Evolutionary conservation across 2,329 filamentous ascomycete species (phyloP).

Genomic region (Trichoderma sp.): DNA sequence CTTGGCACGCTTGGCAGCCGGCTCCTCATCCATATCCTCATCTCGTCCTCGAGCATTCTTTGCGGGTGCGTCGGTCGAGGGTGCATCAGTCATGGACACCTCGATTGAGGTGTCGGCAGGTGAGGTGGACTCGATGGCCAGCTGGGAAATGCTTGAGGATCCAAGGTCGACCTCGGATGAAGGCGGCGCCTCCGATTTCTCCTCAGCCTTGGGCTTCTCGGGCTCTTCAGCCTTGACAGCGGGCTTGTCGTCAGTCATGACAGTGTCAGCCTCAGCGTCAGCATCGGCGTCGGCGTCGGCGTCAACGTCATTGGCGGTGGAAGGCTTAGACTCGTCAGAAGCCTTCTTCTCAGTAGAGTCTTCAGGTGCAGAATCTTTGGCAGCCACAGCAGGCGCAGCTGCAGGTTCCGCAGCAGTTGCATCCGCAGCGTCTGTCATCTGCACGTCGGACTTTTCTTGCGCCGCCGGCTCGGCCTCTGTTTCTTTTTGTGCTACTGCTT

Average conservation of each 20-base stretch:
- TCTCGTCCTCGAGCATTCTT: conserved; percentile 76
- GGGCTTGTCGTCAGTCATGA: conserved; percentile 30
- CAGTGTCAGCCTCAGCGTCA: conserved; percentile 24
- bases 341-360: not conserved
- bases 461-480: not conserved
- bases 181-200: conserved; percentile 25
- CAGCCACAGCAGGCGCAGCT: not conserved
- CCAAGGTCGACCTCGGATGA: conserved; percentile 37
- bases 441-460: conserved; percentile 23
- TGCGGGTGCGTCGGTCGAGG: conserved; percentile 34
- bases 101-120: conserved; percentile 37
- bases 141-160: conserved; percentile 38
- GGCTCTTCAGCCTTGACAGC: conserved; percentile 25
- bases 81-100: conserved; percentile 53
- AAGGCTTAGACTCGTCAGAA: conserved; percentile 17
- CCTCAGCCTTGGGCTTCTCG: conserved; percentile 20
- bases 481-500: conserved; percentile 5
- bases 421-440: conserved; percentile 26
- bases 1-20: conserved; percentile 76
- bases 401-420: not conserved
- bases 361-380: conserved; percentile 8
- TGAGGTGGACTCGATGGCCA: conserved; percentile 37
- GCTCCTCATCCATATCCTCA: conserved; percentile 64
- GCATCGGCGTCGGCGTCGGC: not conserved
- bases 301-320: not conserved